Percentiles rank a stretch among this genome's conserved stretches.
Evolutionary conservation across 164 flowering plant species (phyloP).

Genomic region (Stephania japonica): DNA sequence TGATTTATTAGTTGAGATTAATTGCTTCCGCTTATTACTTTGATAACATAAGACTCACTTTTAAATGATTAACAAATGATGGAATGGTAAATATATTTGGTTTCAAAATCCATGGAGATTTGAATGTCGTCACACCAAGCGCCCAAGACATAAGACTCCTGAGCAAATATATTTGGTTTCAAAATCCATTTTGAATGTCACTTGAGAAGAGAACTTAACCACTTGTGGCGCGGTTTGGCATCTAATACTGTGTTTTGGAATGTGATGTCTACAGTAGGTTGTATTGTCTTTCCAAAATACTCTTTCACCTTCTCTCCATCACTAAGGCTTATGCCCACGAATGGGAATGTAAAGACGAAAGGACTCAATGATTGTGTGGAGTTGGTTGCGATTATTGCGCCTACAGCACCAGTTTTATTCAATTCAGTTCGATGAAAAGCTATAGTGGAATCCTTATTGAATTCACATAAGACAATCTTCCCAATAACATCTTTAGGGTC

Average conservation of each 20-base stretch:
- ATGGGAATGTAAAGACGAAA: slow-evolving; percentile 7
- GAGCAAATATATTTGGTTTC: slow-evolving; percentile 37
- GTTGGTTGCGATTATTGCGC: slow-evolving; percentile 8
- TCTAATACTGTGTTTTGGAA: slow-evolving; percentile 25
- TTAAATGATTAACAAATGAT: no score
- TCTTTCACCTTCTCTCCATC: slow-evolving; percentile 21
- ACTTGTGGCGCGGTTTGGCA: slow-evolving; percentile 32
- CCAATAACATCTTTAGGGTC: slow-evolving; percentile 1
- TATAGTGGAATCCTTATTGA: neutral
- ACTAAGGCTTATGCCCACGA: slow-evolving; percentile 13
- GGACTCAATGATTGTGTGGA: no score
- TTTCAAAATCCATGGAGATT: no score
- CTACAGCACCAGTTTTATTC: slow-evolving; percentile 9
- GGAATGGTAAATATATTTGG: no score
- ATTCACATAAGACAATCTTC: slow-evolving; percentile 11
- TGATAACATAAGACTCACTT: no score
- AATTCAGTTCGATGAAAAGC: neutral
- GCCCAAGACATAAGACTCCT: slow-evolving; percentile 28
- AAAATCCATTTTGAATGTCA: slow-evolving; percentile 8
- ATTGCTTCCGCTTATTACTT: no score
- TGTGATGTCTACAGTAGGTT: slow-evolving; percentile 18
- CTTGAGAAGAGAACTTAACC: slow-evolving; percentile 31
- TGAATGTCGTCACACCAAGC: no score
- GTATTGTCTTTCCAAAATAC: slow-evolving; percentile 2
- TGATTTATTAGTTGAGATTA: no score